Evolutionary conservation across 23 red algal species (phyloP).

Genomic region (Gracilaria gracilis): DNA sequence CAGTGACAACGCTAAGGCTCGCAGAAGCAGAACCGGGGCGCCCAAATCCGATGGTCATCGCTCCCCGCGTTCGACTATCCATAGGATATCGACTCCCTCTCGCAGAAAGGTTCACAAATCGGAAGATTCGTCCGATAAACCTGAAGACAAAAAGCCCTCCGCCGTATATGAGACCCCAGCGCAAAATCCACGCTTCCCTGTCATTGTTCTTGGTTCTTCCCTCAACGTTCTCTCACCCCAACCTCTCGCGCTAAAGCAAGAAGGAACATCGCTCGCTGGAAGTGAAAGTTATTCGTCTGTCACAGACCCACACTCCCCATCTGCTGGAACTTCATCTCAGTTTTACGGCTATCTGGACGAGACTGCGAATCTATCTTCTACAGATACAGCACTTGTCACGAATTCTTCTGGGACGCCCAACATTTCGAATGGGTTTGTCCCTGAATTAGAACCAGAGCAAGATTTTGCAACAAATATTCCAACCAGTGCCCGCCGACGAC

Average conservation of each 20-base stretch:
- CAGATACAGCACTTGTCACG: conserved; percentile 2
- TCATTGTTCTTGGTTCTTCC: conserved; percentile 14
- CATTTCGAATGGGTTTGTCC: not conserved
- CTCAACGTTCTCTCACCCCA: conserved; percentile 30
- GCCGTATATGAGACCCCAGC: conserved; percentile 4
- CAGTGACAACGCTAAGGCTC: not conserved
- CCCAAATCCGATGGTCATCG: conserved; percentile 2
- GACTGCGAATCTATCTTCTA: conserved; percentile 7
- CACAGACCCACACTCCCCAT: conserved; percentile 22
- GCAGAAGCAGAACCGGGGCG: not conserved
- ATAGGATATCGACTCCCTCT: conserved; percentile 18
- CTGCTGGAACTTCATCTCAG: not conserved
- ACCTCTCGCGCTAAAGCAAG: not conserved
- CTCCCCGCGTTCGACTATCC: conserved; percentile 14
- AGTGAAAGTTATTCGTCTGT: conserved; percentile 17
- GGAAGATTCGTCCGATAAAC: not conserved
- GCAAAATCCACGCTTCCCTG: not conserved
- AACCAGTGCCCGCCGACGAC: not conserved
- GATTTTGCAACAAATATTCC: conserved; percentile 5
- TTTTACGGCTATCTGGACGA: not conserved
- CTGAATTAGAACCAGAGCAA: not conserved
- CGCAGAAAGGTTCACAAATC: not conserved
- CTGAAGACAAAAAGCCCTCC: not conserved
- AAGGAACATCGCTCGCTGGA: conserved; percentile 10
- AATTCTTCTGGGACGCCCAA: not conserved